These are phyloP conservation scores for Glomus cerebriforme DNA, from an alignment of 192 early-diverging fungal species.

Conservation along the genomic window DNA sequence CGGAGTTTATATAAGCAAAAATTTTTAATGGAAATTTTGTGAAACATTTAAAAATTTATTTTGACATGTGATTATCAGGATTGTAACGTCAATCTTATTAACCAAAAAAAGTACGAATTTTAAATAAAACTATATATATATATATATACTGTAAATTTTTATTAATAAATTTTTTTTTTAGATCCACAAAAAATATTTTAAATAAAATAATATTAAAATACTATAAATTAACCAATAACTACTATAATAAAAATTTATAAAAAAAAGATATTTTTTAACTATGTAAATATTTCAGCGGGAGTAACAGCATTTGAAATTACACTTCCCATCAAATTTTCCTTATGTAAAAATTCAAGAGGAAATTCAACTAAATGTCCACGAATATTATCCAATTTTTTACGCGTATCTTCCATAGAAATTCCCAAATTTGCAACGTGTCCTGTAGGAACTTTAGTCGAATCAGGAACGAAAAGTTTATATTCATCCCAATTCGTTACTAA, in stretches of 20 bases:
- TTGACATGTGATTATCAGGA: no score
- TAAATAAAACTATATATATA: no score
- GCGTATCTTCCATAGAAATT: neutral
- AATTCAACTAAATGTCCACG: constrained; percentile 59
- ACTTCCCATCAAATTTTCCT: constrained; percentile 56
- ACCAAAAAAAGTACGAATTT: no score
- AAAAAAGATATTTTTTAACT: neutral
- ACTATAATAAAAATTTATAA: neutral
- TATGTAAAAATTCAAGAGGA: constrained; percentile 48
- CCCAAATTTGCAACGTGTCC: constrained; percentile 42
- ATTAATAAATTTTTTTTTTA: no score
- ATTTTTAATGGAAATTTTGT: no score
- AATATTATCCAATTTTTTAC: neutral
- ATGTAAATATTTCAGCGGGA: constrained; percentile 61
- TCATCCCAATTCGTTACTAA: constrained; percentile 40
- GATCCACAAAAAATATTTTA: no score
- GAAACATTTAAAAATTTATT: no score
- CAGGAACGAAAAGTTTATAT: constrained; percentile 41
- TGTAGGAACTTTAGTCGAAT: constrained; percentile 32
- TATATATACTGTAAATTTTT: no score
- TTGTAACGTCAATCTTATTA: no score
- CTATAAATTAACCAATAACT: no score
- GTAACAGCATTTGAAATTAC: constrained; percentile 48
- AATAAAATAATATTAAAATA: no score
- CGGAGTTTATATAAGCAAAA: no score